A percentile compares a stretch with the other conserved stretches of the same genome.
Conservation (phyloP, 2,329 filamentous ascomycete genomes). For the Talaromyces sp. region DNA sequence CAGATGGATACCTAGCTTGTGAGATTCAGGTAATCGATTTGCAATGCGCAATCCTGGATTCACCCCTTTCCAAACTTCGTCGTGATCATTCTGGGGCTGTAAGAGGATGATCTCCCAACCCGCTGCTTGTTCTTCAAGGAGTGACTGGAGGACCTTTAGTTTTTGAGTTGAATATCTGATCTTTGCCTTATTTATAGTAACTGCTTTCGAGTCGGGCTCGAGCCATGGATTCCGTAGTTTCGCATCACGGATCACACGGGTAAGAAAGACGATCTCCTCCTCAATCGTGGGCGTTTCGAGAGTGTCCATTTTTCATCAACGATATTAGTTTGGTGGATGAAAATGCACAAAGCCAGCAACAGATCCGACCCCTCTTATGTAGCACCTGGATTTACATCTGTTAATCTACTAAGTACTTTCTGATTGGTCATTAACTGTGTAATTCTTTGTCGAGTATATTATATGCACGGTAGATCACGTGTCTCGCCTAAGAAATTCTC, state of each 20-base stretch:
- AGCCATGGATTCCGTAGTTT: no score
- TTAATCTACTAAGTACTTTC: background rate
- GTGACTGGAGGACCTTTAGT: background rate
- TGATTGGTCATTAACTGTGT: background rate
- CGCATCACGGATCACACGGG: background rate
- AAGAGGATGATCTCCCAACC: conserved; percentile 11
- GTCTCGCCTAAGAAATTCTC: background rate
- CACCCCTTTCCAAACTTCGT: background rate
- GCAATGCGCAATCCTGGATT: background rate
- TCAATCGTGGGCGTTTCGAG: background rate
- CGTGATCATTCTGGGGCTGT: conserved; percentile 7
- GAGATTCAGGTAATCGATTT: conserved; percentile 1
- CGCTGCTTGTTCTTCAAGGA: conserved; percentile 4
- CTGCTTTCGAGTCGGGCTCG: background rate
- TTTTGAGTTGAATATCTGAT: background rate
- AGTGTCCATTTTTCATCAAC: background rate
- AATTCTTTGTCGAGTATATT: background rate
- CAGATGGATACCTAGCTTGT: background rate
- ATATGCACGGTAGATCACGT: background rate
- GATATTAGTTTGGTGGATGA: no score
- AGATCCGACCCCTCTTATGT: no score
- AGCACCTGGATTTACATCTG: no score
- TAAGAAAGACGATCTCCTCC: background rate
- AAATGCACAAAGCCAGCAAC: no score
- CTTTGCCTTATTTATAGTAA: background rate